Base-by-base conservation (phyloP, 345 rosid genomes). In the Salix dunnii region DNA sequence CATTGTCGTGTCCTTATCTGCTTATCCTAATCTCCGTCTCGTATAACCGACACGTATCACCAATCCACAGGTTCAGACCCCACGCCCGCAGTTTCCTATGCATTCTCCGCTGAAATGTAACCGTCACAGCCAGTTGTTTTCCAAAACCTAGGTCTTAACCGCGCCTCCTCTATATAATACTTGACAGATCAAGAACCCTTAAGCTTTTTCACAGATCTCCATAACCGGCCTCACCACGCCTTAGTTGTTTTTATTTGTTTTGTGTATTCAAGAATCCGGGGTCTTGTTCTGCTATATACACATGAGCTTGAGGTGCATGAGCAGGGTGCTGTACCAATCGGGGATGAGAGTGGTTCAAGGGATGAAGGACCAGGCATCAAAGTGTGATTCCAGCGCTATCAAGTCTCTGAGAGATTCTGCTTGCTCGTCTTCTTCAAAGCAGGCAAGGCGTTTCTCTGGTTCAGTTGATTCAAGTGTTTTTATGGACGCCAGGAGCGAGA, bases 281-380 rank as follows among this genome's bases (percentile, higher is more conserved):
- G 21, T 38, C 13, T 38, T 68, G 70, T 38, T 60, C 23, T 20
- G 49, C 13, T 46, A 46, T 3, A 17, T 12, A 36, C 27, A 23
- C 58, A 74, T 74, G 83, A 83, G 87, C 66, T 78, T 85, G 67
- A 82, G 84, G 69, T 81, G 33, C 28, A 78, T 73, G 82, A 81
- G 85, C 69, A 86, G 84, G 78, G 64, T 74, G 48, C 43, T 82
- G 70, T 80, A 30, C 71, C 90, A 83, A 74, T 80, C 78, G 58
- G 78, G 82, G 20, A 49, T 72, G 83, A 80, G 86, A 78, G 72
- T 74, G 73, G 1, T 70, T 28, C 86, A 84, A 77, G 84, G 78
- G 30, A 76, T 86, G 86, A 90, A 87, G 78, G 98, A 90, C 1
- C 92, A 88, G 78, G 85, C 79, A 30, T 64, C 85, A 1, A 87